Base-by-base conservation (phyloP, 2,329 filamentous ascomycete species). In the Fusarium denticulatum region DNA sequence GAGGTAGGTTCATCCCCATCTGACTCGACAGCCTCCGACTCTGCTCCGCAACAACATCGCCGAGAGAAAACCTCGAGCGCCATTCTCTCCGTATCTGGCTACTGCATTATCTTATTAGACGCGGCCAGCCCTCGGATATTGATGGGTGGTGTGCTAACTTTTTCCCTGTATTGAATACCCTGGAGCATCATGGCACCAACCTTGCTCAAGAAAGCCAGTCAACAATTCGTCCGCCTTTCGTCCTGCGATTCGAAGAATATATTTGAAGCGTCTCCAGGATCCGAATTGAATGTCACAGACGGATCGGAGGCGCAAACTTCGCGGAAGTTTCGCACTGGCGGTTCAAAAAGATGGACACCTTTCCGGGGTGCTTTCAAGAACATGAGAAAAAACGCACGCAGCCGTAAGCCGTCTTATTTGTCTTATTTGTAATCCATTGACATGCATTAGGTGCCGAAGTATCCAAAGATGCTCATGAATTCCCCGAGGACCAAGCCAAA, bases 341-440 rank as follows among this genome's bases (percentile, higher is more conserved):
- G 78, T 39, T 79, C 80, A 16, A 80, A 72, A 39, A 80, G 82
- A 9, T 82, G 81, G 80, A 79, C 79, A 12, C 81, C 82, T 40
- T 79, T 83, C 30, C 77, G 80, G 7, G 77, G 77, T 20, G 82
- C 79, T 26, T 77, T 83, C 59, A 80, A 73, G 46, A 80, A 77
- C 5, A 79, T 83, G 30, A 76, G 79, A 26, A 78, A 76, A 58
- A 79, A 69, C n/a, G 78, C 79, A 34, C 76, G 72, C 13, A 77
- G 74, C 47, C 76, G 77, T 76, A 64, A 60, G 79, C 68, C 5
- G 22, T 5, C 16, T 7, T 12, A 37, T 22, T 9, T 22, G 22
- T 22, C 16, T 43, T 9, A 4, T 32, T 8, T 9, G 15, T 37
- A 39, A 32, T n/a, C 32, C 16, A 39, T 46, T 71, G 24, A 74